Evolutionary conservation across 179 eudicot genomes (phyloP).

Genomic region (Kewa caespitosa): DNA sequence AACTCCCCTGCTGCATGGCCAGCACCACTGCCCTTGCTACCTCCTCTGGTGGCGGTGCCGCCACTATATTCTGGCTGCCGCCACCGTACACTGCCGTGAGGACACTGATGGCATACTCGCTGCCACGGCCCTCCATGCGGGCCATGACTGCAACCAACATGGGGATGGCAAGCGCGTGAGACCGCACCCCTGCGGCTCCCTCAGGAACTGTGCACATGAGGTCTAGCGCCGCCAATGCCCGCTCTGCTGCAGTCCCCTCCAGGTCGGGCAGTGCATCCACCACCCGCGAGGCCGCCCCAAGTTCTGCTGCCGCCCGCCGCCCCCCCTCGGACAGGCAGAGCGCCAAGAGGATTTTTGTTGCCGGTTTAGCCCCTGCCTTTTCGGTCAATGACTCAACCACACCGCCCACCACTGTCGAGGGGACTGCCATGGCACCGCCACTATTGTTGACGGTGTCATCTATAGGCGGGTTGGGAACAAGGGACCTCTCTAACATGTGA

Average conservation of each 20-base stretch:
- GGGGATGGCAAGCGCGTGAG: constrained; percentile 84
- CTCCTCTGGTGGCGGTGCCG: constrained; percentile 72
- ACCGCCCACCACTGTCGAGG: constrained; percentile 51
- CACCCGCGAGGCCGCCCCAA: constrained; percentile 63
- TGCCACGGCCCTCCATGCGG: constrained; percentile 64
- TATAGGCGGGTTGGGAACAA: constrained; percentile 59
- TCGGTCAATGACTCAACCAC: constrained; percentile 47
- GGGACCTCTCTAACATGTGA: constrained; percentile 60
- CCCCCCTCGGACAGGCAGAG: constrained; percentile 64
- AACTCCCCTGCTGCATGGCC: constrained; percentile 83
- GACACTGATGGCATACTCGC: constrained; percentile 75
- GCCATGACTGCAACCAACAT: constrained; percentile 88
- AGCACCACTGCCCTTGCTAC: constrained; percentile 82
- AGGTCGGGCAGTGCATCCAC: constrained; percentile 74
- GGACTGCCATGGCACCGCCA: constrained; percentile 34
- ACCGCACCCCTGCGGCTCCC: constrained; percentile 73
- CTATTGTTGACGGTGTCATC: constrained; percentile 26
- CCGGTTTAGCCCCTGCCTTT: constrained; percentile 42
- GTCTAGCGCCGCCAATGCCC: constrained; percentile 85
- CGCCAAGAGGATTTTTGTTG: constrained; percentile 70
- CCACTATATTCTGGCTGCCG: constrained; percentile 26
- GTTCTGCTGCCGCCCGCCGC: constrained; percentile 69
- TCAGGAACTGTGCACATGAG: constrained; percentile 70
- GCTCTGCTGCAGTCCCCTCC: constrained; percentile 68
- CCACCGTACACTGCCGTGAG: constrained; percentile 55